A percentile compares a stretch with the other conserved stretches of the same genome.
These are phyloP conservation scores for Salix arbutifolia DNA, from an alignment of 345 rosid species.

Conservation along the genomic window DNA sequence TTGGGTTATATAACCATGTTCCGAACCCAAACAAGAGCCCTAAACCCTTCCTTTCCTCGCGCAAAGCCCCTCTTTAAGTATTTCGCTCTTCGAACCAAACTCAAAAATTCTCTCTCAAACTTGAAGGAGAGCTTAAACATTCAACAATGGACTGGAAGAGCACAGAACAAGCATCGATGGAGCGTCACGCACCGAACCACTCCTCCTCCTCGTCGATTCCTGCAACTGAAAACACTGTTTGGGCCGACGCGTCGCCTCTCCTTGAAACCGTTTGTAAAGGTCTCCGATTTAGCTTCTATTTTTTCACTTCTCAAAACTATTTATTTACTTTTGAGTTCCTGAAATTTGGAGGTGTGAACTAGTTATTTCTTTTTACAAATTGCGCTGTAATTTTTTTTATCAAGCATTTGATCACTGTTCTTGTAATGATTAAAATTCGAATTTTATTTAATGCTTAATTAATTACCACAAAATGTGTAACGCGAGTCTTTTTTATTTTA, in stretches of 20 bases:
- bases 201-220: constrained; percentile 34
- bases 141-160: constrained; percentile 17
- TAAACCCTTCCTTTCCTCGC: not conserved
- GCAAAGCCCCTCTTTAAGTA: not conserved
- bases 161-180: constrained; percentile 21
- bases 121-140: not conserved
- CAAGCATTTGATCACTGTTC: not conserved
- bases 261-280: constrained; percentile 67
- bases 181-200: constrained; percentile 23
- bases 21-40: not conserved
- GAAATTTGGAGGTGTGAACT: not conserved
- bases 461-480: not conserved
- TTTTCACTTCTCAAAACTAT: not conserved
- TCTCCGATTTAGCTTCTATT: constrained; percentile 6
- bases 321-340: not conserved
- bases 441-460: not conserved
- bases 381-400: not conserved
- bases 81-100: not conserved
- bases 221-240: constrained; percentile 55
- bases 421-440: not conserved
- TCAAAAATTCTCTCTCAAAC: not conserved
- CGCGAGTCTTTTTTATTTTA: not conserved
- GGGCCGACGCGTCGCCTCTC: constrained; percentile 80
- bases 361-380: not conserved
- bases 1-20: no score